Percentiles rank a stretch among this genome's conserved stretches.
phyloP scores from a whole-genome alignment of 805 yeast species.

The Yarrowia sp. region DNA sequence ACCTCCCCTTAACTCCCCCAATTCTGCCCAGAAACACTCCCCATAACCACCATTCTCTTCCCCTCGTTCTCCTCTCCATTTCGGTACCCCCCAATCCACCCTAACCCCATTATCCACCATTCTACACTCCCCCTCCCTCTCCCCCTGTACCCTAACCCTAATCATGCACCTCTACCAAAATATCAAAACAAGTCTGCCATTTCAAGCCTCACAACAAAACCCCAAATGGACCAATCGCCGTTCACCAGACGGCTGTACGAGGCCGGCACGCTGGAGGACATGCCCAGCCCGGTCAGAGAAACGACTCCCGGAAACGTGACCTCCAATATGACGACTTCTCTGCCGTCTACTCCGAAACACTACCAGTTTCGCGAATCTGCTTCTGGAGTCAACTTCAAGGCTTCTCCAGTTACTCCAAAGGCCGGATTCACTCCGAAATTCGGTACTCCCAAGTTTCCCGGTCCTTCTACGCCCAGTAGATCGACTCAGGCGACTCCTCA shows the following conservation, averaged over 20 bases:
- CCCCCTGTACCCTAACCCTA: neutral
- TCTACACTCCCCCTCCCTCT: too few relatives aligned
- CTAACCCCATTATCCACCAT: too few relatives aligned
- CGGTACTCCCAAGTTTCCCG: neutral
- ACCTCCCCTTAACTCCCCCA: too few relatives aligned
- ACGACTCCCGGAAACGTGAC: neutral
- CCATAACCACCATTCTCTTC: too few relatives aligned
- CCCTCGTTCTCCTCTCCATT: too few relatives aligned
- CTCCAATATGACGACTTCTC: neutral
- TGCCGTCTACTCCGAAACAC: constrained; percentile 10
- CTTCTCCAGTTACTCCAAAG: constrained; percentile 11
- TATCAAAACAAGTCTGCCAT: too few relatives aligned
- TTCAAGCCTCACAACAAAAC: neutral
- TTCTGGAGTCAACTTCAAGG: constrained; percentile 16
- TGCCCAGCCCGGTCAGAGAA: neutral
- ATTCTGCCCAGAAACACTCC: too few relatives aligned
- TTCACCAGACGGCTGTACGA: constrained; percentile 3
- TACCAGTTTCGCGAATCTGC: constrained; percentile 8
- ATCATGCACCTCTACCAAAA: neutral
- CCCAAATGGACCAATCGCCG: constrained; percentile 8
- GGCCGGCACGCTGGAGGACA: constrained; percentile 2
- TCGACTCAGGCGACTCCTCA: neutral
- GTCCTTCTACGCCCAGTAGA: neutral
- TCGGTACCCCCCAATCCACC: too few relatives aligned
- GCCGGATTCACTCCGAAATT: neutral